Base-by-base conservation (phyloP, 768 basidiomycete genomes). In the Infundibulicybe gibba region DNA sequence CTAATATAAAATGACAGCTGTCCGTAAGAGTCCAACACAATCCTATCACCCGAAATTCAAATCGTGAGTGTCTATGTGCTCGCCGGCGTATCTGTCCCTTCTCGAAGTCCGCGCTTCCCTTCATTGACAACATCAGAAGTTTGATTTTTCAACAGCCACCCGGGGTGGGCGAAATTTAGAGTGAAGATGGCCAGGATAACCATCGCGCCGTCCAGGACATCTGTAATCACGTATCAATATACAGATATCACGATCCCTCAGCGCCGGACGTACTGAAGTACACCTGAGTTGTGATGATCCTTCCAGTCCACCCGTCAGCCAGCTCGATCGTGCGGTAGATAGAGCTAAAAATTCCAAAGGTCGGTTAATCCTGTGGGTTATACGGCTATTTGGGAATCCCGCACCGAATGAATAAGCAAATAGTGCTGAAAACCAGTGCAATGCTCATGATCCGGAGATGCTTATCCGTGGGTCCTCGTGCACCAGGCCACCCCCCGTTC, bases 301-400 rank as follows among this genome's bases (percentile, higher is more conserved):
- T 52, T 8, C 81, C 80, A 20, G 51, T 50, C 77, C 79, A 83
- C 0, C 79, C 80, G 42, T 74, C 68, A 1, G 66, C 52, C 8
- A 76, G 58, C 56, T 80, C 79, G 37, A 74, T 61, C 0, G 75
- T 75, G 41, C 80, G 73, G 57, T 79, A 82, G 8, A 80, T 56
- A 10, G 71, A 67, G 44, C 73, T 74, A 33, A 12, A 15, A 13
- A 41, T 37, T 2, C 14, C 35, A 6, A 38, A 19, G 10, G 10
- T 38, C 3, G 10, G 10, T 38, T 3, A 38, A 19, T n/a, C 3
- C n/a, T 6, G 10, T 3, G 35, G 14, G 17, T 19, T 4, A n/a
- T 19, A 38, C 17, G 4, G 10, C 14, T 6, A 10, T 10, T n/a
- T 10, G 17, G 4, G 35, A 19, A 19, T 19, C 13, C 37, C 70